These are phyloP conservation scores for Nothophaeocryptopus gaeumannii DNA, from an alignment of 2,329 filamentous ascomycete species.

Conservation along the genomic window DNA sequence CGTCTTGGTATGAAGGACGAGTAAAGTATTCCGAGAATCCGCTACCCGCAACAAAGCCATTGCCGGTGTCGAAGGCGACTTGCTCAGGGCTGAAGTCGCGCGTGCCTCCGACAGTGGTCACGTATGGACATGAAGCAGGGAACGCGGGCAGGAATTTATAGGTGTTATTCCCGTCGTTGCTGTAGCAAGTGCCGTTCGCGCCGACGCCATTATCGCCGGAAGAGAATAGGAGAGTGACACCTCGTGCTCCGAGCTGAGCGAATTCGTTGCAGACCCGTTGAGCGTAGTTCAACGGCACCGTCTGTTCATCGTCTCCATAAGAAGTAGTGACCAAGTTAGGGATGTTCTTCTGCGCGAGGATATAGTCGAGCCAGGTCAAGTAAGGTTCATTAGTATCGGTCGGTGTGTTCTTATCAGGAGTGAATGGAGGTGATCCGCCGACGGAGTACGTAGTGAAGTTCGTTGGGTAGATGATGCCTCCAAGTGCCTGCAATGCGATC, in stretches of 20 bases:
- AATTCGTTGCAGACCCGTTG: constrained; percentile 61
- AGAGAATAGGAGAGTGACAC: constrained; percentile 61
- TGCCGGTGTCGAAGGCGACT: constrained; percentile 38
- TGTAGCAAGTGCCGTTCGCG: constrained; percentile 39
- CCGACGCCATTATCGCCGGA: constrained; percentile 62
- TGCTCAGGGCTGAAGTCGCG: constrained; percentile 40
- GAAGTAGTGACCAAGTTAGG: constrained; percentile 63
- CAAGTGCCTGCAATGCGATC: constrained; percentile 29
- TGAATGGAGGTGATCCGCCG: constrained; percentile 50
- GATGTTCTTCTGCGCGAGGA: constrained; percentile 54
- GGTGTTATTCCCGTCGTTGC: constrained; percentile 46
- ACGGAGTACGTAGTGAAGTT: constrained; percentile 59
- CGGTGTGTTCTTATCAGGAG: constrained; percentile 46
- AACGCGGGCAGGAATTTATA: constrained; percentile 47
- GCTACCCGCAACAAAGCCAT: constrained; percentile 44
- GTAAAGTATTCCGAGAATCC: constrained; percentile 45
- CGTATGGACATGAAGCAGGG: constrained; percentile 47
- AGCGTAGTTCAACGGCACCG: constrained; percentile 58
- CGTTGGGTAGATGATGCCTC: constrained; percentile 38
- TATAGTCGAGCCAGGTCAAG: constrained; percentile 58
- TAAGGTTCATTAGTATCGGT: constrained; percentile 65
- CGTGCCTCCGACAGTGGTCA: constrained; percentile 47
- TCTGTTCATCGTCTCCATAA: constrained; percentile 65
- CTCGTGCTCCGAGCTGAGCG: constrained; percentile 62
- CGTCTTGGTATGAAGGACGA: constrained; percentile 44